phyloP scores from a whole-genome alignment of 805 yeast species.

The Ogataea ganodermae region DNA sequence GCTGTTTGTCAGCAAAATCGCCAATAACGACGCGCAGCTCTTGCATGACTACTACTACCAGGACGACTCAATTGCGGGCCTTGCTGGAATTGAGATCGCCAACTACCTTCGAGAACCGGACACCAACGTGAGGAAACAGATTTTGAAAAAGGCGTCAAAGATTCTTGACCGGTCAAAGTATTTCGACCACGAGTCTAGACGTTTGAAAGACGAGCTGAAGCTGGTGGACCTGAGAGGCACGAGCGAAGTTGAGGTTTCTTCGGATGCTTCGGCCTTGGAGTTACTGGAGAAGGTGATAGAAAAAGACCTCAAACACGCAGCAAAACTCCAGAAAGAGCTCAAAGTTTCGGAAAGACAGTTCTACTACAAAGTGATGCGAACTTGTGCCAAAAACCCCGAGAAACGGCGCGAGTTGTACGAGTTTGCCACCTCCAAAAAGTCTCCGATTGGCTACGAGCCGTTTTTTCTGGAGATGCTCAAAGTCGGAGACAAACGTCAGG shows the following conservation, averaged over 20 bases:
- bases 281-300: constrained; percentile 49
- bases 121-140: constrained; percentile 25
- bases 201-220: constrained; percentile 46
- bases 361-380: constrained; percentile 54
- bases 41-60: constrained; percentile 62
- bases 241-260: not conserved
- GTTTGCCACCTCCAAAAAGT: constrained; percentile 51
- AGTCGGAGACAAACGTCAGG: constrained; percentile 58
- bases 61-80: constrained; percentile 55
- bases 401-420: constrained; percentile 56
- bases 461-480: constrained; percentile 57
- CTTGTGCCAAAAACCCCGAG: constrained; percentile 47
- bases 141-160: constrained; percentile 33
- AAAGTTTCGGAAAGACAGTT: constrained; percentile 58
- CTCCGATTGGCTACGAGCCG: constrained; percentile 73
- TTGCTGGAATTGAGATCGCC: constrained; percentile 43
- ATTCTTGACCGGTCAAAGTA: constrained; percentile 36
- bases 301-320: constrained; percentile 52
- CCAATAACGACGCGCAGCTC: constrained; percentile 38
- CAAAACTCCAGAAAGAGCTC: constrained; percentile 51
- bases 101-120: constrained; percentile 25
- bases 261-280: constrained; percentile 41
- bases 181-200: constrained; percentile 39
- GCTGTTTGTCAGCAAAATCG: constrained; percentile 38
- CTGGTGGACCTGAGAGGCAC: constrained; percentile 43